These are phyloP conservation scores for Citrus glauca DNA, from an alignment of 345 rosid genomes.

Conservation along the genomic window DNA sequence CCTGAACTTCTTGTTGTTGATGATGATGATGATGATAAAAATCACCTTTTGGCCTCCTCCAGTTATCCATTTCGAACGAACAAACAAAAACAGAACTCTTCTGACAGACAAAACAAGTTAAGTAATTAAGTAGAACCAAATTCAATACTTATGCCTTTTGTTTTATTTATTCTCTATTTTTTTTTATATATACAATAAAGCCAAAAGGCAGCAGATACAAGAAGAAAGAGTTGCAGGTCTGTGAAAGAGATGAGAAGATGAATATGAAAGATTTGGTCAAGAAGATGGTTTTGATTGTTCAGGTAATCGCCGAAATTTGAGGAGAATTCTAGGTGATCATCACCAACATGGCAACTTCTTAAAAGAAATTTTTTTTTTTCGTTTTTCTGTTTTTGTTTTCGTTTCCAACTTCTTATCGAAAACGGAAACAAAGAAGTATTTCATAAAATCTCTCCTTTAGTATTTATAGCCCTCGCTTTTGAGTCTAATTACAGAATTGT, in stretches of 20 bases:
- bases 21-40: constrained; percentile 21
- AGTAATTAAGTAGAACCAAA: no score
- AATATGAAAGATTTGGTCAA: background rate
- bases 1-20: constrained; percentile 25
- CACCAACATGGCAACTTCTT: background rate
- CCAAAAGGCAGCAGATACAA: background rate
- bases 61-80: constrained; percentile 22
- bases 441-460: no score
- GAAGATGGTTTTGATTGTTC: background rate
- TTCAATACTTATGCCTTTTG: no score
- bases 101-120: constrained; percentile 14
- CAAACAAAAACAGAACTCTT: background rate
- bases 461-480: background rate
- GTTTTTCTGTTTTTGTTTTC: background rate
- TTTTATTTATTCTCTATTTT: no score
- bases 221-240: background rate
- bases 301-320: constrained; percentile 1
- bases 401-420: background rate
- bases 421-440: background rate
- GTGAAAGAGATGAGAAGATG: background rate
- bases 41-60: constrained; percentile 35
- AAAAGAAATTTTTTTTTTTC: background rate
- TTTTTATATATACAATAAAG: background rate
- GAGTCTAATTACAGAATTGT: background rate
- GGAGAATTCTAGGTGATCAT: background rate